A percentile compares a stretch with the other conserved stretches of the same genome.
Evolutionary conservation across 2,329 filamentous ascomycete species (phyloP).

Genomic region (Paecilomyces sp.): DNA sequence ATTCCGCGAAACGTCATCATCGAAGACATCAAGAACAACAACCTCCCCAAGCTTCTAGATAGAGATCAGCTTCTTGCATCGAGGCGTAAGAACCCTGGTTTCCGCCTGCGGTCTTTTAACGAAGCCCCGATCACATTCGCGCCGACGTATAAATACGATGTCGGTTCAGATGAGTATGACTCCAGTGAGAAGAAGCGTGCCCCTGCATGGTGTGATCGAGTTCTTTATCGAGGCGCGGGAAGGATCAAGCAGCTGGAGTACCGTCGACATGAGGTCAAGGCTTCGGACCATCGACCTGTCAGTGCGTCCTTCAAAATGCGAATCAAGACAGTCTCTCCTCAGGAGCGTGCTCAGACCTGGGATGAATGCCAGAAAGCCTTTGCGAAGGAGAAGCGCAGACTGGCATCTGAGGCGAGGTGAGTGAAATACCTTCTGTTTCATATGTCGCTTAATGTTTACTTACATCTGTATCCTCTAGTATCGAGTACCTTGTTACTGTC

Average conservation of each 20-base stretch:
- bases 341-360: slow-evolving; percentile 59
- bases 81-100: slow-evolving; percentile 79
- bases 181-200: slow-evolving; percentile 89
- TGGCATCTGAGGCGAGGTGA: slow-evolving; percentile 71
- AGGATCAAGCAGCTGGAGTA: slow-evolving; percentile 86
- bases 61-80: slow-evolving; percentile 89
- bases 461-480: slow-evolving; percentile 31
- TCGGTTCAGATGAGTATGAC: slow-evolving; percentile 90
- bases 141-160: slow-evolving; percentile 98
- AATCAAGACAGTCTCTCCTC: slow-evolving; percentile 71
- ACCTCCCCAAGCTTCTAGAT: slow-evolving; percentile 79
- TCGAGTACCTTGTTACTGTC: slow-evolving; percentile 59
- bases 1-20: slow-evolving; percentile 93
- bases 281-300: slow-evolving; percentile 90
- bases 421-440: slow-evolving; percentile 25
- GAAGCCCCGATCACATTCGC: slow-evolving; percentile 86
- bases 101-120: slow-evolving; percentile 81
- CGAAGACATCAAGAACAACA: slow-evolving; percentile 71
- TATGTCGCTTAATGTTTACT: background rate
- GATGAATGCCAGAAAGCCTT: slow-evolving; percentile 69
- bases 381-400: slow-evolving; percentile 60
- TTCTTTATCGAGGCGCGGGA: slow-evolving; percentile 77
- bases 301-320: slow-evolving; percentile 76
- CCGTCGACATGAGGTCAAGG: slow-evolving; percentile 75
- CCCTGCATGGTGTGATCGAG: slow-evolving; percentile 92